Percentiles rank a stretch among this genome's conserved stretches.
Conservation (phyloP, 768 basidiomycete genomes). For the Lactifluus piperatus region DNA sequence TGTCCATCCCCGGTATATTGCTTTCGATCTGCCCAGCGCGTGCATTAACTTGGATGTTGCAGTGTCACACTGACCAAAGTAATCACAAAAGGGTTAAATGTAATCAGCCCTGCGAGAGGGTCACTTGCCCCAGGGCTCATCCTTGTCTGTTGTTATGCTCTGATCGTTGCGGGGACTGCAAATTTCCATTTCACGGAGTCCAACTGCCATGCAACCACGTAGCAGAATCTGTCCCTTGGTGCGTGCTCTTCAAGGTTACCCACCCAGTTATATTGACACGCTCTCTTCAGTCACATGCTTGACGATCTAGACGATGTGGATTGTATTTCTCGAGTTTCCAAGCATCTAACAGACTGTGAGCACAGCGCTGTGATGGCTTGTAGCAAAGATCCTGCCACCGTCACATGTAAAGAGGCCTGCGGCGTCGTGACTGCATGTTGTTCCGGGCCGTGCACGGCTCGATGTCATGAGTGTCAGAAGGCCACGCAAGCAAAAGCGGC, state of each 20-base stretch:
- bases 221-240: slow-evolving; percentile 23
- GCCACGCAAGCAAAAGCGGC: not conserved
- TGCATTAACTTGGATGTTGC: not conserved
- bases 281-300: slow-evolving; percentile 20
- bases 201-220: slow-evolving; percentile 24
- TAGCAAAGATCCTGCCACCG: slow-evolving; percentile 8
- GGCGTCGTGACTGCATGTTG: slow-evolving; percentile 23
- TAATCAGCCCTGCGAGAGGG: slow-evolving; percentile 18
- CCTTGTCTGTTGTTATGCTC: slow-evolving; percentile 25
- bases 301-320: slow-evolving; percentile 21
- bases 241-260: not conserved
- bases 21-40: not conserved
- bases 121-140: slow-evolving; percentile 20
- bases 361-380: slow-evolving; percentile 22
- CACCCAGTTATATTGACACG: not conserved
- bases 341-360: slow-evolving; percentile 25
- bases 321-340: slow-evolving; percentile 23
- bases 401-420: slow-evolving; percentile 24
- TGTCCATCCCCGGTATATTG: slow-evolving; percentile 23
- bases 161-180: slow-evolving; percentile 23
- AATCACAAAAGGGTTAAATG: slow-evolving; percentile 21
- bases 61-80: slow-evolving; percentile 21
- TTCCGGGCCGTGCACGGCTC: slow-evolving; percentile 24
- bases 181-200: slow-evolving; percentile 19
- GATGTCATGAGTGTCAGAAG: slow-evolving; percentile 26